Evolutionary conservation across 2,329 filamentous ascomycete genomes (phyloP).

Genomic region (Colletotrichum chlorophyti): DNA sequence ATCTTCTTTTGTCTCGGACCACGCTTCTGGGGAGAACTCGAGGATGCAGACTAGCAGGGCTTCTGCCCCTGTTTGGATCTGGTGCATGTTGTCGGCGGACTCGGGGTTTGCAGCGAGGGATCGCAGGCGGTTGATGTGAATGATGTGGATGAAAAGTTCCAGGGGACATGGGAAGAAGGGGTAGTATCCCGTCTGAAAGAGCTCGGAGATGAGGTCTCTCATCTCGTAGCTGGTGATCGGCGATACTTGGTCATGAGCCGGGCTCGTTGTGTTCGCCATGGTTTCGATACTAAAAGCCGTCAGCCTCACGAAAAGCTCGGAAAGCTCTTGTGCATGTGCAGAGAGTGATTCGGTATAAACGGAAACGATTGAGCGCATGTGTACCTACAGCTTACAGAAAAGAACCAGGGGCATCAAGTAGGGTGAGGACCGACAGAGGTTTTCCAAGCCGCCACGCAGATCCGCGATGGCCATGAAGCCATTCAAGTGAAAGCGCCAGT

Average conservation of each 20-base stretch:
- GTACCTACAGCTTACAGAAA: slow-evolving; percentile 17
- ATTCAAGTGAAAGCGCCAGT: slow-evolving; percentile 44
- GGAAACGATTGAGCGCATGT: no score
- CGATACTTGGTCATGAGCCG: slow-evolving; percentile 39
- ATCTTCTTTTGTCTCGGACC: slow-evolving; percentile 32
- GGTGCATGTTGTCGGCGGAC: slow-evolving; percentile 15
- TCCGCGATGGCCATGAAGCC: slow-evolving; percentile 13
- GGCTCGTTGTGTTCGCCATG: slow-evolving; percentile 44
- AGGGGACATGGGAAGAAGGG: slow-evolving; percentile 40
- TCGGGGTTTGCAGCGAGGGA: slow-evolving; percentile 24
- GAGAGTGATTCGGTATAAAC: no score
- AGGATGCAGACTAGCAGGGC: slow-evolving; percentile 29
- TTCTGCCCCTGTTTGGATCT: slow-evolving; percentile 11
- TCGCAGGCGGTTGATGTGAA: slow-evolving; percentile 45
- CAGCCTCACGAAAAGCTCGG: no score
- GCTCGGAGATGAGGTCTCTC: slow-evolving; percentile 37
- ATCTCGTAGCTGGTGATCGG: slow-evolving; percentile 24
- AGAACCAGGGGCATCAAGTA: neutral
- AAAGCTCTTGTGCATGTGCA: no score
- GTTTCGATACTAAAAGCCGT: slow-evolving; percentile 36
- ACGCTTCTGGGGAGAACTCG: slow-evolving; percentile 38
- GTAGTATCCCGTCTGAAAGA: slow-evolving; percentile 31
- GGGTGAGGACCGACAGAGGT: neutral
- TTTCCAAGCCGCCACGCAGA: slow-evolving; percentile 21
- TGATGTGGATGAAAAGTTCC: slow-evolving; percentile 39